Evolutionary conservation across 768 basidiomycete species (phyloP).

Genomic region (Pleurotus pulmonarius): DNA sequence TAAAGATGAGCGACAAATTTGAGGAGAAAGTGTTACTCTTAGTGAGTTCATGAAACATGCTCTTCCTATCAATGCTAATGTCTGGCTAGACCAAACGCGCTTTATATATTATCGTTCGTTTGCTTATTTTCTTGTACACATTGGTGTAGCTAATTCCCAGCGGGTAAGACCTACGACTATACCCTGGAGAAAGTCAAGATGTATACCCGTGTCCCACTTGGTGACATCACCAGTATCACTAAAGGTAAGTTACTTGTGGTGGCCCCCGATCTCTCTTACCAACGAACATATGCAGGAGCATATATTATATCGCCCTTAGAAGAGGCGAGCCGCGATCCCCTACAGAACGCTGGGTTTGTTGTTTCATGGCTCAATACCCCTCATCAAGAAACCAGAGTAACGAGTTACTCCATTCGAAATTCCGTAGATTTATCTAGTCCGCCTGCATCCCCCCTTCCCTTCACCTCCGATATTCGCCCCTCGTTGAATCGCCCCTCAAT

Average conservation of each 20-base stretch:
- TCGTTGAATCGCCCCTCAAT: not conserved
- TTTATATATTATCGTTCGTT: slow-evolving; percentile 74
- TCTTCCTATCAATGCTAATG: slow-evolving; percentile 10
- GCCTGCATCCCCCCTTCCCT: slow-evolving; percentile 14
- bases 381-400: slow-evolving; percentile 70
- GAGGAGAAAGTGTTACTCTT: slow-evolving; percentile 93
- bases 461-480: slow-evolving; percentile 9
- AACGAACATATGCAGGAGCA: slow-evolving; percentile 51
- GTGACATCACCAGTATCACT: slow-evolving; percentile 69
- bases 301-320: slow-evolving; percentile 94
- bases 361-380: slow-evolving; percentile 68
- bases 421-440: slow-evolving; percentile 32
- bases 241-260: slow-evolving; percentile 51
- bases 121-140: slow-evolving; percentile 9
- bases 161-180: slow-evolving; percentile 84
- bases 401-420: slow-evolving; percentile 86
- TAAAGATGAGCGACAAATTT: slow-evolving; percentile 71
- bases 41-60: slow-evolving; percentile 44
- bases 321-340: slow-evolving; percentile 83
- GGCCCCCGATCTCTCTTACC: not conserved
- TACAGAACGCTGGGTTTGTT: slow-evolving; percentile 86
- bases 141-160: slow-evolving; percentile 3
- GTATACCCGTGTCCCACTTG: slow-evolving; percentile 86
- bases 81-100: slow-evolving; percentile 36
- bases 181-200: slow-evolving; percentile 86